Percentiles rank a stretch among this genome's conserved stretches.
Conservation (phyloP, 805 yeast genomes). For the Wickerhamomyces kurtzmanii region DNA sequence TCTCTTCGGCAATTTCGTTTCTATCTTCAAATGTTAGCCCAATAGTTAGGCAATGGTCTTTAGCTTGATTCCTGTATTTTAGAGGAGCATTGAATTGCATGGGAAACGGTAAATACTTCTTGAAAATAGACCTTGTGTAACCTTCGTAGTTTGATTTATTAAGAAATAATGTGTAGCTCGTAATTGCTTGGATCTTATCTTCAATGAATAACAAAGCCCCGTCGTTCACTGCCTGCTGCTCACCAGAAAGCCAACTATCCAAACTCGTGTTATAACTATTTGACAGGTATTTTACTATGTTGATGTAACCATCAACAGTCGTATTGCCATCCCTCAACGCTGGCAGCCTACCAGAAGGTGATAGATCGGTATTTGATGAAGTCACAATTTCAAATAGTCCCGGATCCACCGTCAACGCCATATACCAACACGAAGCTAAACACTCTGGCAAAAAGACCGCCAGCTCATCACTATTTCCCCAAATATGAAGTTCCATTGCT, state of each 20-base stretch:
- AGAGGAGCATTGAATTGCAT: constrained; percentile 65
- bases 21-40: constrained; percentile 24
- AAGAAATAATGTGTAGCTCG: constrained; percentile 47
- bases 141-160: constrained; percentile 49
- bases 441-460: constrained; percentile 44
- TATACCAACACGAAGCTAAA: constrained; percentile 34
- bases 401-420: constrained; percentile 16
- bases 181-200: constrained; percentile 32
- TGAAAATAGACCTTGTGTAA: constrained; percentile 47
- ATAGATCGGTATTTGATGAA: constrained; percentile 47
- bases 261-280: constrained; percentile 2
- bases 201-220: constrained; percentile 33
- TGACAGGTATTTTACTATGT: constrained; percentile 24
- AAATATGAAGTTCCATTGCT: constrained; percentile 32
- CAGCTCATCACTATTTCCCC: constrained; percentile 34
- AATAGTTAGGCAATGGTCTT: constrained; percentile 17
- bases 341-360: constrained; percentile 43
- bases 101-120: constrained; percentile 53
- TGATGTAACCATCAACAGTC: constrained; percentile 31
- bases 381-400: constrained; percentile 30
- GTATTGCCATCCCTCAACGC: constrained; percentile 19
- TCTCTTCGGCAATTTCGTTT: constrained; percentile 18
- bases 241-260: constrained; percentile 7
- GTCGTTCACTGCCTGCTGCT: constrained; percentile 28
- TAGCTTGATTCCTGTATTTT: constrained; percentile 24